Evolutionary conservation across 2,329 filamentous ascomycete genomes (phyloP).

Genomic region (Neofusicoccum kwambonambiense): DNA sequence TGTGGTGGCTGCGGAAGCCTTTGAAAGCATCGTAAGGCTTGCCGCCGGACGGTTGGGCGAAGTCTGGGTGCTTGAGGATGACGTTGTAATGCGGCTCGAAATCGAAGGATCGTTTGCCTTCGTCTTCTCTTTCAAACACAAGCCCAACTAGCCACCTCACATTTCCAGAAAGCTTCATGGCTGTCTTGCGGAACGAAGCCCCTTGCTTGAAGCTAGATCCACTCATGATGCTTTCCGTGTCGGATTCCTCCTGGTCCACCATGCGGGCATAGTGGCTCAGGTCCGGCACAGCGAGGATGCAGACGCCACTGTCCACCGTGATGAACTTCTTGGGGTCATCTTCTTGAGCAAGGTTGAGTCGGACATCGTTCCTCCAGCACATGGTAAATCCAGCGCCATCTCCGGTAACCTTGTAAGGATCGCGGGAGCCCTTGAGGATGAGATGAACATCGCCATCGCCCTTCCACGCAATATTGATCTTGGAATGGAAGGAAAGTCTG

Average conservation of each 20-base stretch:
- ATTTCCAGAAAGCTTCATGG: constrained; percentile 97
- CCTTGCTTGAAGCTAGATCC: constrained; percentile 67
- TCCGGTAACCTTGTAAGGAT: constrained; percentile 90
- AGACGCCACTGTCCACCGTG: constrained; percentile 93
- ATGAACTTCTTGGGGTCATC: constrained; percentile 91
- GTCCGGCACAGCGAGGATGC: constrained; percentile 90
- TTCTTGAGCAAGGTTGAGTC: constrained; percentile 78
- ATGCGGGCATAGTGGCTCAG: constrained; percentile 84
- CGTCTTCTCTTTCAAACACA: constrained; percentile 82
- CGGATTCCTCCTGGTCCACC: constrained; percentile 49
- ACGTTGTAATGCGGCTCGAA: constrained; percentile 94
- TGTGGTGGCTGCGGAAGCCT: constrained; percentile 95
- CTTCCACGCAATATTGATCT: constrained; percentile 85
- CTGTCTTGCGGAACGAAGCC: constrained; percentile 93
- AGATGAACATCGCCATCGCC: constrained; percentile 95
- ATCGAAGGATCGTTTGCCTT: constrained; percentile 74
- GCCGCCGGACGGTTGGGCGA: constrained; percentile 59
- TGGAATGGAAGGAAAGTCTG: constrained; percentile 87
- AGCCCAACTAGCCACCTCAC: constrained; percentile 90
- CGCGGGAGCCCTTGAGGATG: constrained; percentile 82
- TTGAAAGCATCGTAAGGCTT: constrained; percentile 84
- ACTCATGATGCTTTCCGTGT: constrained; percentile 58
- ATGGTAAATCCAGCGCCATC: constrained; percentile 94
- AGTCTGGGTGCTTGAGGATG: constrained; percentile 75
- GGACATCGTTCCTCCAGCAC: constrained; percentile 96